These are phyloP conservation scores for Lagenidium sp. DNA, from an alignment of 352 stramenopile genomes.

Conservation along the genomic window DNA sequence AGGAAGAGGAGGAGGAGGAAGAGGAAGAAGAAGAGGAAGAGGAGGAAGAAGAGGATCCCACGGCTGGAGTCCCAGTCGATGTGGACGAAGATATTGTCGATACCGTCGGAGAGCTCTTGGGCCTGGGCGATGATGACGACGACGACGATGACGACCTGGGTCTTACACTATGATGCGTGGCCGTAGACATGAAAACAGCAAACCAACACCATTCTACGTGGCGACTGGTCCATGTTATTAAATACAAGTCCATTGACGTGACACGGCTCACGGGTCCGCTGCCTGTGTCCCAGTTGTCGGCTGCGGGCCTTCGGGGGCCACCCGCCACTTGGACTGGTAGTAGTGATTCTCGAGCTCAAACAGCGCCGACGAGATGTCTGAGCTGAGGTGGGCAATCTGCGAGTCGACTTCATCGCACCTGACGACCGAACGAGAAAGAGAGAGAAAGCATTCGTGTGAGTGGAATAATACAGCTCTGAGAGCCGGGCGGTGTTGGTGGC, in stretches of 20 bases:
- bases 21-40: conserved; percentile 24
- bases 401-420: conserved; percentile 77
- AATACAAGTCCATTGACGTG: no score
- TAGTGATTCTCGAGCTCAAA: conserved; percentile 82
- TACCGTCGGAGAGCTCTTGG: conserved; percentile 8
- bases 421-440: neutral
- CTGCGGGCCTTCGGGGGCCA: conserved; percentile 21
- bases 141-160: conserved; percentile 21
- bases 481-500: no score
- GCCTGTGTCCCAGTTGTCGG: no score
- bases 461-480: no score
- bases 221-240: no score
- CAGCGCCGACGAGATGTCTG: conserved; percentile 68
- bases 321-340: conserved; percentile 76
- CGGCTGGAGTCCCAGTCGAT: conserved; percentile 15
- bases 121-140: conserved; percentile 9
- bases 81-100: conserved; percentile 8
- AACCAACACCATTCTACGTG: no score
- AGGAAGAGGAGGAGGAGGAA: conserved; percentile 24
- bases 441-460: neutral
- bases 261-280: no score
- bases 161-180: conserved; percentile 8
- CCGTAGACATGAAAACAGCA: no score
- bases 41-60: conserved; percentile 23
- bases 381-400: conserved; percentile 66